These are phyloP conservation scores for Parathielavia appendiculata DNA, from an alignment of 495 filamentous ascomycete species.

Conservation along the genomic window DNA sequence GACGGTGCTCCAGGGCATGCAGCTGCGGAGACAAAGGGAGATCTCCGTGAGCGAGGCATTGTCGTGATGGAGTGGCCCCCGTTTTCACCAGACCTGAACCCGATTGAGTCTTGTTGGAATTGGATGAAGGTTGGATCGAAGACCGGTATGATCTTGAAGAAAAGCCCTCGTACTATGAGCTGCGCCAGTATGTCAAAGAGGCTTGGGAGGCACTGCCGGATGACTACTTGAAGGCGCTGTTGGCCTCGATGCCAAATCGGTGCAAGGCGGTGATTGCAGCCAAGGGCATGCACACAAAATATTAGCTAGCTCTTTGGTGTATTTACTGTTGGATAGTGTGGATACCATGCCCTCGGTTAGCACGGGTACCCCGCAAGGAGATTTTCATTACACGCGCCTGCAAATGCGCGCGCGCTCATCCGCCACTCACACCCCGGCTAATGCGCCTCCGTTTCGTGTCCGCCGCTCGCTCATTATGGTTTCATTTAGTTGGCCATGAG, in stretches of 20 bases:
- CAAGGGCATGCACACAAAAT: constrained; percentile 25
- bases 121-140: constrained; percentile 28
- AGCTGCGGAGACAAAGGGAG: constrained; percentile 9
- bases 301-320: too few relatives aligned
- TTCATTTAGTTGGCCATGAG: too few relatives aligned
- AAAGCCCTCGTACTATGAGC: constrained; percentile 15
- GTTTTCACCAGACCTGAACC: constrained; percentile 27
- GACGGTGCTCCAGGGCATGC: constrained; percentile 21
- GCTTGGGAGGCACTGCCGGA: constrained; percentile 24
- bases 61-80: constrained; percentile 25
- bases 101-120: constrained; percentile 29
- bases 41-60: constrained; percentile 15
- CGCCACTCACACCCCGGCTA: too few relatives aligned
- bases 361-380: too few relatives aligned
- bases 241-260: constrained; percentile 22
- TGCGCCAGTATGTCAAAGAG: constrained; percentile 21
- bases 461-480: too few relatives aligned
- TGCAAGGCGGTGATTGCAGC: constrained; percentile 31
- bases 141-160: constrained; percentile 17
- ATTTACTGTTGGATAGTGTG: too few relatives aligned
- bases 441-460: too few relatives aligned
- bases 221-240: constrained; percentile 20
- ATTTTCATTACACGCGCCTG: too few relatives aligned
- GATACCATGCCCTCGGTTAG: too few relatives aligned
- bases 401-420: too few relatives aligned